A percentile compares a stretch with the other conserved stretches of the same genome.
Evolutionary conservation across 2,329 filamentous ascomycete species (phyloP).

Genomic region (Leptographium lundbergii): DNA sequence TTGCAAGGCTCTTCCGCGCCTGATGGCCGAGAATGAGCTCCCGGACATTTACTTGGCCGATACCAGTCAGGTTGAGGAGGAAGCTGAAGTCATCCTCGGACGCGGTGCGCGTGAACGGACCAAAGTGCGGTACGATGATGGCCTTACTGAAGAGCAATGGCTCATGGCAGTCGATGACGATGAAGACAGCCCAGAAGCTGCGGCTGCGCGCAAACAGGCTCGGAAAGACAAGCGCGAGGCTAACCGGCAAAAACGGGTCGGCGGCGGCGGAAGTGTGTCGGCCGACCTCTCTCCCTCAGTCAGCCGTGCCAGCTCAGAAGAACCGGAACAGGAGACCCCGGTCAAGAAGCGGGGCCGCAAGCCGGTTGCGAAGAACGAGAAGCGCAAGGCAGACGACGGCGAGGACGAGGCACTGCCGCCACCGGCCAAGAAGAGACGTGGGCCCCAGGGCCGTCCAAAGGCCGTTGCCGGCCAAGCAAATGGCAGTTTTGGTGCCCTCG

Average conservation of each 20-base stretch:
- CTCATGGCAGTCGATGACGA: slow-evolving; percentile 95
- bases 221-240: slow-evolving; percentile 66
- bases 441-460: slow-evolving; percentile 58
- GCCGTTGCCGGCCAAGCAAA: slow-evolving; percentile 26
- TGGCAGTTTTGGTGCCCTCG: slow-evolving; percentile 12
- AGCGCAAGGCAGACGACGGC: slow-evolving; percentile 75
- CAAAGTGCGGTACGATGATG: slow-evolving; percentile 90
- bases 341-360: slow-evolving; percentile 80
- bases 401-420: slow-evolving; percentile 65
- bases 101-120: slow-evolving; percentile 92
- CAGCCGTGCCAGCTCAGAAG: slow-evolving; percentile 77
- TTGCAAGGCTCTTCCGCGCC: slow-evolving; percentile 56
- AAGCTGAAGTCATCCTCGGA: slow-evolving; percentile 61
- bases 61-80: slow-evolving; percentile 70
- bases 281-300: slow-evolving; percentile 60
- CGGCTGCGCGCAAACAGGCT: slow-evolving; percentile 79
- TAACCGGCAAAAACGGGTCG: slow-evolving; percentile 56
- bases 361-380: slow-evolving; percentile 58
- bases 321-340: slow-evolving; percentile 57
- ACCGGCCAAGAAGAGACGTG: slow-evolving; percentile 65
- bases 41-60: slow-evolving; percentile 91
- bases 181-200: slow-evolving; percentile 86
- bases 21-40: slow-evolving; percentile 78
- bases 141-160: slow-evolving; percentile 97
- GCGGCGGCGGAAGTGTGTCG: slow-evolving; percentile 17